A percentile compares a stretch with the other conserved stretches of the same genome.
These are phyloP conservation scores for Aspergillus ochraceus DNA, from an alignment of 2,329 filamentous ascomycete genomes.

Conservation along the genomic window DNA sequence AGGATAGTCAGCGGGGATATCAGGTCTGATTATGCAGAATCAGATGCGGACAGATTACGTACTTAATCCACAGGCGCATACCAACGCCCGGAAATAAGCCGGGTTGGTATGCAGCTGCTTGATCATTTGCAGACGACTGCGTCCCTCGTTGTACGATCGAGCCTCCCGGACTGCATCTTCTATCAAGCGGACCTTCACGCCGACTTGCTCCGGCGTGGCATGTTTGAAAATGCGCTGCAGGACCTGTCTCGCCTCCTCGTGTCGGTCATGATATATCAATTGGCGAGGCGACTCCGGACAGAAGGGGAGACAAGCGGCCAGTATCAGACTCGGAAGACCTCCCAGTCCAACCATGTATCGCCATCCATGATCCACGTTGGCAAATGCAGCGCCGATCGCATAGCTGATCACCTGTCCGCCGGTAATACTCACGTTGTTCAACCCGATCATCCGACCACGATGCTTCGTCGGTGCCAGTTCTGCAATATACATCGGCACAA, in stretches of 20 bases:
- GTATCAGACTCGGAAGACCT: slow-evolving; percentile 48
- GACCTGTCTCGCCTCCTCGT: slow-evolving; percentile 40
- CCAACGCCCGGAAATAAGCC: slow-evolving; percentile 46
- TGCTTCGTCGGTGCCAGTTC: slow-evolving; percentile 53
- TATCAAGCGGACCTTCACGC: slow-evolving; percentile 48
- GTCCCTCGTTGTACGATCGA: slow-evolving; percentile 28
- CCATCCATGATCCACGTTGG: slow-evolving; percentile 48
- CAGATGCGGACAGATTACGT: too few species aligned
- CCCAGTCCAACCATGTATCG: slow-evolving; percentile 51
- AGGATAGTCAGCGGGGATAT: too few species aligned
- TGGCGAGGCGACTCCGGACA: slow-evolving; percentile 53
- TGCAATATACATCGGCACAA: slow-evolving; percentile 49
- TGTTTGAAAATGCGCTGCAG: slow-evolving; percentile 28
- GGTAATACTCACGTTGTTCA: slow-evolving; percentile 51
- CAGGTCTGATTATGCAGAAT: too few species aligned
- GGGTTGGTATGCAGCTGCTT: slow-evolving; percentile 49
- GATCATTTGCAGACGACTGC: slow-evolving; percentile 42
- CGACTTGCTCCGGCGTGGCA: slow-evolving; percentile 42
- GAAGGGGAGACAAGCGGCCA: slow-evolving; percentile 45
- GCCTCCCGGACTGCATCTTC: slow-evolving; percentile 39
- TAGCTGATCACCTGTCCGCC: slow-evolving; percentile 45
- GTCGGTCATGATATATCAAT: slow-evolving; percentile 43
- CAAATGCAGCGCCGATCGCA: slow-evolving; percentile 43
- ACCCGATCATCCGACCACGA: slow-evolving; percentile 38
- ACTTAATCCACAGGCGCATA: slow-evolving; percentile 47